phyloP scores from a whole-genome alignment of 805 yeast genomes.

The Diddensiella caesifluorescens region DNA sequence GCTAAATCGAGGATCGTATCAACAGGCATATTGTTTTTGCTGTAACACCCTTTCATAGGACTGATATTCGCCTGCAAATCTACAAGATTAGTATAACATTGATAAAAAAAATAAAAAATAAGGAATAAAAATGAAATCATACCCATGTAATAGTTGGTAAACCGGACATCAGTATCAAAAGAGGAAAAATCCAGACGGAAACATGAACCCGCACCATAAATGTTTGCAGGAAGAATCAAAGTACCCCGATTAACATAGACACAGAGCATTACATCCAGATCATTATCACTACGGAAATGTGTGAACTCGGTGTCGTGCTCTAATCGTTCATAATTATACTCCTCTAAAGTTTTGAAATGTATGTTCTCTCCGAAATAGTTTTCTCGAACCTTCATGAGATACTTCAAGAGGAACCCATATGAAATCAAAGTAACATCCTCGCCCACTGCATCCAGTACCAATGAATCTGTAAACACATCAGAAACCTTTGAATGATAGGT shows the following conservation, averaged over 20 bases:
- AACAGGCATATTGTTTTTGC: conserved; percentile 14
- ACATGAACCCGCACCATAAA: conserved; percentile 61
- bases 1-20: conserved; percentile 18
- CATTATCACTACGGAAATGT: conserved; percentile 43
- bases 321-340: conserved; percentile 45
- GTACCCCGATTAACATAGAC: conserved; percentile 68
- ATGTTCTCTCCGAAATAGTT: conserved; percentile 85
- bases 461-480: conserved; percentile 62
- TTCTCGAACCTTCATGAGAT: conserved; percentile 69
- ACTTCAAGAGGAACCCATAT: conserved; percentile 75
- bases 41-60: conserved; percentile 43
- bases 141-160: conserved; percentile 88
- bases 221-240: conserved; percentile 62
- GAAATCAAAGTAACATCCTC: conserved; percentile 62
- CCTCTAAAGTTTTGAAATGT: conserved; percentile 84
- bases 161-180: conserved; percentile 74
- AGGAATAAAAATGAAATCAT: conserved; percentile 1
- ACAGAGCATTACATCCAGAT: conserved; percentile 68
- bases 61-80: conserved; percentile 68
- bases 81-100: conserved; percentile 10
- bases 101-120: conserved; percentile 3
- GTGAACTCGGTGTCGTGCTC: conserved; percentile 13
- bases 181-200: conserved; percentile 57
- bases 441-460: conserved; percentile 60
- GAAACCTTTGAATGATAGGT: conserved; percentile 55